Evolutionary conservation across 805 yeast genomes (phyloP).

Genomic region (Yarrowia sp.): DNA sequence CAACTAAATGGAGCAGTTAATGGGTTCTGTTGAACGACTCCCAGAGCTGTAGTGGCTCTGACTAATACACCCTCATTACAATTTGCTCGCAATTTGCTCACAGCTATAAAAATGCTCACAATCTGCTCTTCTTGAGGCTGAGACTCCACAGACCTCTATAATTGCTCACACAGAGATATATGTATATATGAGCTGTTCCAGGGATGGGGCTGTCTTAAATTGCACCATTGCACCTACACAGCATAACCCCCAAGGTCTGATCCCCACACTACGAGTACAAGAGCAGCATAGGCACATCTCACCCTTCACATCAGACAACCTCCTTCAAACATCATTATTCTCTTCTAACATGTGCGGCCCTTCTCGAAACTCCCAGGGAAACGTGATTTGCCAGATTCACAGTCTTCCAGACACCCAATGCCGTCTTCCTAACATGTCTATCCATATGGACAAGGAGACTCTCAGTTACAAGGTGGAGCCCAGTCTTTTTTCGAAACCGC

Average conservation of each 20-base stretch:
- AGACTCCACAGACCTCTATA: constrained; percentile 1
- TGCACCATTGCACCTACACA: not conserved
- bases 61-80: too few species aligned
- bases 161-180: not conserved
- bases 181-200: not conserved
- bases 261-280: too few species aligned
- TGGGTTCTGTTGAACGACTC: too few species aligned
- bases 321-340: not conserved
- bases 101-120: constrained; percentile 6
- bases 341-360: constrained; percentile 9
- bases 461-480: constrained; percentile 27
- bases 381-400: constrained; percentile 23
- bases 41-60: too few species aligned
- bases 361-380: constrained; percentile 4
- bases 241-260: constrained; percentile 28
- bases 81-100: constrained; percentile 24
- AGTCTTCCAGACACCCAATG: not conserved
- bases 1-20: too few species aligned
- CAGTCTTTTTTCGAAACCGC: constrained; percentile 16
- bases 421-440: constrained; percentile 22
- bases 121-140: not conserved
- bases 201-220: too few species aligned
- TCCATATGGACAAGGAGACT: constrained; percentile 14
- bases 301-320: not conserved
- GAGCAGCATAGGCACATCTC: not conserved